Evolutionary conservation across 2,329 filamentous ascomycete species (phyloP), one percentile per base, ranked within the genome.

Genomic region (Cladobotryum mycophilum): DNA sequence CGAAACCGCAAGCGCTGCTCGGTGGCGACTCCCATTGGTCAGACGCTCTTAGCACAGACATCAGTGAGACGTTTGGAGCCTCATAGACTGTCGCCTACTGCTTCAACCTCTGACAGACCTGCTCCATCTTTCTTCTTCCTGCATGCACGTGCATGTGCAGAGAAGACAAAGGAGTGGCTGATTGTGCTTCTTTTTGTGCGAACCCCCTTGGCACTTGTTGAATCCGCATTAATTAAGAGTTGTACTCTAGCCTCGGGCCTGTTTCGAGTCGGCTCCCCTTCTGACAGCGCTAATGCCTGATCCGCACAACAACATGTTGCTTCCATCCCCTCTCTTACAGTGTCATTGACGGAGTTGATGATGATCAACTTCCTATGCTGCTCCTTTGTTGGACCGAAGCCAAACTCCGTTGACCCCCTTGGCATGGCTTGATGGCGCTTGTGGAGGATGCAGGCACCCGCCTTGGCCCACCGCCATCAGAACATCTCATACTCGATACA

Each of bases 31-130:
- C 41, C 33, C 17, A 52, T 52, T 52, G 49, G 49, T 36, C 45
- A 41, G 44, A 45, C 13, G 18, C 22, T 14, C 45, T 45, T 41
- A 36, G 48, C 48, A 46, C 48, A 13, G 30, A 37, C 36, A 34
- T 20, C 36, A 20, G 12, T 42, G 49, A 52, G 49, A 52, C 49
- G 49, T 45, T 41, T 52, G 20, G 43, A 52, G 49, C 49, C 49
- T 45, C 49, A 52, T 52, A 36, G 47, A 34, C 47, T 36, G 35
- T 37, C 43, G 40, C 45, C 49, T 45, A 48, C 49, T 52, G 25
- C 25, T 52, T 48, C 17, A 52, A 52, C 47, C 49, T 52, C 45
- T 45, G 49, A 52, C 49, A 45, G 25, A 30, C 25, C 8, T 30
- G 25, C 25, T 30, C 25, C 25, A 30, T 30, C 25, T 30, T 11